A percentile compares a stretch with the other conserved stretches of the same genome.
Evolutionary conservation across 371 early-diverging fungal species (phyloP).

Genomic region (Syncephalastrum sp.): DNA sequence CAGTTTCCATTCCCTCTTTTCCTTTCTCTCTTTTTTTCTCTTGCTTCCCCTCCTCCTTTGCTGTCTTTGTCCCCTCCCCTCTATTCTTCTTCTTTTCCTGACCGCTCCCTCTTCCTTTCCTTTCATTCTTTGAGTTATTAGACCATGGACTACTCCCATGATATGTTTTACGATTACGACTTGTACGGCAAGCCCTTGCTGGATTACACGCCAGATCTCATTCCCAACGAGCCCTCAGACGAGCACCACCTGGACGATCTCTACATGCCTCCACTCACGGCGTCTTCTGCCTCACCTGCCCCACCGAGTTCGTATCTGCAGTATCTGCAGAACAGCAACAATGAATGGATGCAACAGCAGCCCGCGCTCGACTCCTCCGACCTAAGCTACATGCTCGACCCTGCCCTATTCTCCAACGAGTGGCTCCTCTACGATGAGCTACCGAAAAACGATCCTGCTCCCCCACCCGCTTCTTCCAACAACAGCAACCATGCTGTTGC

Average conservation of each 20-base stretch:
- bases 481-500: constrained; percentile 7
- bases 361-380: too few relatives aligned
- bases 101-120: too few relatives aligned
- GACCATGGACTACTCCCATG: too few relatives aligned
- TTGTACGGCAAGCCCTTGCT: constrained; percentile 6
- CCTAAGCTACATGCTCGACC: too few relatives aligned
- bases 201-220: constrained; percentile 15
- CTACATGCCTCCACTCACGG: constrained; percentile 2
- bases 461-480: constrained; percentile 3
- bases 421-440: too few relatives aligned
- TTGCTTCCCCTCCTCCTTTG: neutral
- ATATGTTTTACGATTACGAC: too few relatives aligned
- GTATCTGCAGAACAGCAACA: constrained; percentile 5
- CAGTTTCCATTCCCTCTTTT: neutral
- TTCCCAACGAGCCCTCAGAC: constrained; percentile 15
- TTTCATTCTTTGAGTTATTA: too few relatives aligned
- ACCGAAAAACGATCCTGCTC: constrained; percentile 8
- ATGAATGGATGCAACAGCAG: too few relatives aligned
- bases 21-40: constrained; percentile 2
- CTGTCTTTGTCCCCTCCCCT: neutral
- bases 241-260: constrained; percentile 17
- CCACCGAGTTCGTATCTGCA: constrained; percentile 17
- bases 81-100: too few relatives aligned
- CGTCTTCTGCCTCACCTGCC: constrained; percentile 1
- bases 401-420: too few relatives aligned